Base-by-base conservation (phyloP, 805 yeast species). In the Candida manassasensis region DNA sequence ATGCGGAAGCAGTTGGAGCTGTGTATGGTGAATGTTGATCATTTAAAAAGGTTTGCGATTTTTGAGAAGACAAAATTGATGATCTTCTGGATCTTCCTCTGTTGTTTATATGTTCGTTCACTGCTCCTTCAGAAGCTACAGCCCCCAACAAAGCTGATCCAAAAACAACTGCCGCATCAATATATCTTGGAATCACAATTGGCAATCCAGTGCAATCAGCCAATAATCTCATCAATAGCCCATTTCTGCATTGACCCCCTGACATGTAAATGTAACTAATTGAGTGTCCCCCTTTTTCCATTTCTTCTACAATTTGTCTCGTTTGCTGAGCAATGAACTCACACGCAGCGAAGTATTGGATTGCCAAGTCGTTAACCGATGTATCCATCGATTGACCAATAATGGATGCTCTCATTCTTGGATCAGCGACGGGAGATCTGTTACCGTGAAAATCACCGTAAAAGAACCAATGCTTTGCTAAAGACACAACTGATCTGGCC, bases 291-390 rank as follows among this genome's bases (percentile, higher is more conserved):
- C 84, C 68, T 37, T 68, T 61, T 47, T 77, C 80, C 87, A 93
- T 83, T 42, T 80, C 79, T 47, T 85, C 93, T 22, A 90, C 81
- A 53, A 93, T 93, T 51, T 93, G 98, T 51, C 96, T 78, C 0
- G 97, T 90, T 66, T 93, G 98, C 56, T 88, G 96, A 33, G 96
- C 96, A 58, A 93, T 89, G 50, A 93, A 93, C 64, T 93, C 98
- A 60, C 96, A 87, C 4, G 97, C 96, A 12, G 85, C 97, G 33
- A 89, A 73, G 55, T 93, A 93, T 47, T 79, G 81, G 41, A 86
- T 57, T 1, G 97, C 96, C 47, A 93, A 68, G 42, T 84, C 86
- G 48, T 88, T 86, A 27, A 93, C 67, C 0, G 95, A 80, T 8
- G 75, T 66, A 56, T 93, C 97, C 95, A 93, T 86, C 3, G 90